phyloP scores from a whole-genome alignment of 495 filamentous ascomycete genomes.

The Glonium stellatum region DNA sequence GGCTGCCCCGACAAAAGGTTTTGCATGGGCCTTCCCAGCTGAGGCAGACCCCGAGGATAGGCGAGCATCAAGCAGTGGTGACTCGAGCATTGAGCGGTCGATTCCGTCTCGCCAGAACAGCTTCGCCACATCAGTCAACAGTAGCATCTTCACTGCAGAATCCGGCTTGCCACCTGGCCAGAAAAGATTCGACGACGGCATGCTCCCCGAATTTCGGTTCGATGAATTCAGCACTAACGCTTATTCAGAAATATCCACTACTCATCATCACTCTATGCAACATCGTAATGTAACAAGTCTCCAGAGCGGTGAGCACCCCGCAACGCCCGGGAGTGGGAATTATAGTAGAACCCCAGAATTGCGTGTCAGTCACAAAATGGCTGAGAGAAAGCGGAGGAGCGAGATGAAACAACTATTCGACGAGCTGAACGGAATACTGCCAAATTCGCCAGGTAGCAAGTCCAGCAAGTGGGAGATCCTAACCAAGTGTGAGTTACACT shows the following conservation, averaged over 20 bases:
- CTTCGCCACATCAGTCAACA: constrained; percentile 36
- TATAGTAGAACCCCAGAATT: constrained; percentile 94
- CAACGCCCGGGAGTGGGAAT: constrained; percentile 31
- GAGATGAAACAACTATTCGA: constrained; percentile 99
- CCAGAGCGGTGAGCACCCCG: constrained; percentile 28
- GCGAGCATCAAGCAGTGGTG: constrained; percentile 33
- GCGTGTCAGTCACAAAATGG: constrained; percentile 91
- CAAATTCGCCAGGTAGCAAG: constrained; percentile 81
- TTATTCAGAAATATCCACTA: constrained; percentile 30
- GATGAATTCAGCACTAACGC: constrained; percentile 5
- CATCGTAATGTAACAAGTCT: constrained; percentile 34
- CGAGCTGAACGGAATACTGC: constrained; percentile 69
- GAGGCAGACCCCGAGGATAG: constrained; percentile 31
- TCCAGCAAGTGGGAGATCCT: constrained; percentile 99
- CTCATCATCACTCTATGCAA: constrained; percentile 41
- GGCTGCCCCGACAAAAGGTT: constrained; percentile 38
- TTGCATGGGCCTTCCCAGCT: constrained; percentile 41
- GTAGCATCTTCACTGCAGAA: constrained; percentile 38
- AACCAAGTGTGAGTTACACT: constrained; percentile 64
- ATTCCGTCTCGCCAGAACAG: constrained; percentile 35
- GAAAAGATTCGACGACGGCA: constrained; percentile 37
- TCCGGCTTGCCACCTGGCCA: constrained; percentile 35
- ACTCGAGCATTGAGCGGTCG: constrained; percentile 30
- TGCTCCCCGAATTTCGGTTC: constrained; percentile 2
- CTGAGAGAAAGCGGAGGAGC: constrained; percentile 88